Evolutionary conservation across 75 land plant species (phyloP), one percentile per base, ranked within the genome.

Genomic region (Pinus taeda): DNA sequence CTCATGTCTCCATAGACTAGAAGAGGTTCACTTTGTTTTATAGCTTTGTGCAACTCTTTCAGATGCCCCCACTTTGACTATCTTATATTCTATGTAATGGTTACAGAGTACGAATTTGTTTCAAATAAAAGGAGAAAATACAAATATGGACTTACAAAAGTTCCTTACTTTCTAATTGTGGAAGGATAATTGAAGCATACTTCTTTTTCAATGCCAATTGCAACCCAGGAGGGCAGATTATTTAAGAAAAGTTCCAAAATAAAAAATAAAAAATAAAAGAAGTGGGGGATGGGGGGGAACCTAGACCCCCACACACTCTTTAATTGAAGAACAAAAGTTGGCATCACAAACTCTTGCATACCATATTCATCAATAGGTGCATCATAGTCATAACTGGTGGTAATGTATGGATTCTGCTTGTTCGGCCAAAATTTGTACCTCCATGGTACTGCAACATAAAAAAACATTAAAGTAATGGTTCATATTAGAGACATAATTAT

Each of bases 31-130:
- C 90, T 83, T 17, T 85, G 67, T 76, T 91, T 91, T 29, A 93
- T 83, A 13, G 92, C 88, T 75, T 59, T 85, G 56, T 93, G 95
- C 73, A 93, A 74, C 5, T 90, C 89, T 70, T 82, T 88, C 26
- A 93, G 88, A 76, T 90, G 95, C 45, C 88, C 93, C 87, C 88
- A 93, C 78, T 86, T 88, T 49, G 95, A 91, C 74, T 90, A 86
- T 56, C 82, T 80, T 14, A 80, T 63, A 59, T 85, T 21, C 21
- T 90, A 90, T 90, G 49, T 15, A 84, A 39, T 1, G 11, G 1
- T 9, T 49, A 49, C 55, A 49, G 55, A 49, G 55, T 49, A 9
- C 12, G 12, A 9, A 9, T 8, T 49, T 49, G 55, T 49, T 49
- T 49, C 55, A 49, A 49, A 49, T 49, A 49, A 9, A 9, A 49